These are phyloP conservation scores for Aspergillus viridinutans DNA, from an alignment of 2,329 filamentous ascomycete genomes.

Conservation along the genomic window DNA sequence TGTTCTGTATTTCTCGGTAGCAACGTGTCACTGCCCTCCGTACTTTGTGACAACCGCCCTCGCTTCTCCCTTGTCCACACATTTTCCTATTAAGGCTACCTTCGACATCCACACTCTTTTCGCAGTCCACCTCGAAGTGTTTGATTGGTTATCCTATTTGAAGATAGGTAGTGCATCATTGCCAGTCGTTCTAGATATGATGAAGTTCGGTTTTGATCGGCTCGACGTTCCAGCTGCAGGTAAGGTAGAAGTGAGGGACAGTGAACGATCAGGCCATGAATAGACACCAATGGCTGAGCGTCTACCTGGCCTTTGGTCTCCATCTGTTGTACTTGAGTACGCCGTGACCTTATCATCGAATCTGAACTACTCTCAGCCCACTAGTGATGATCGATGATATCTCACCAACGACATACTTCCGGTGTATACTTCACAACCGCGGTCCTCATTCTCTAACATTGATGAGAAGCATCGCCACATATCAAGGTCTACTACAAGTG, in stretches of 20 bases:
- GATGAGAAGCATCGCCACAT: background rate
- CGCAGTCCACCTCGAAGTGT: background rate
- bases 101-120: background rate
- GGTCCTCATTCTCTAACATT: background rate
- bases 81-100: background rate
- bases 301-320: background rate
- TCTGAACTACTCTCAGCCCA: background rate
- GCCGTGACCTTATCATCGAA: background rate
- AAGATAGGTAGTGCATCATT: background rate
- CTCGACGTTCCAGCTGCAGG: background rate
- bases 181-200: background rate
- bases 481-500: background rate
- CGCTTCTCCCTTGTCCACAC: background rate
- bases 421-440: background rate
- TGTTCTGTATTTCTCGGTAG: background rate
- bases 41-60: background rate
- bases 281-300: background rate
- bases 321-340: no score
- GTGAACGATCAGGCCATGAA: background rate
- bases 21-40: background rate
- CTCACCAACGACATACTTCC: background rate
- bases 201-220: background rate
- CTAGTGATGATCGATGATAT: background rate
- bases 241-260: background rate
- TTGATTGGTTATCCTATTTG: background rate